These are phyloP conservation scores for Barbatosphaeria neglecta DNA, from an alignment of 495 filamentous ascomycete species.

Conservation along the genomic window DNA sequence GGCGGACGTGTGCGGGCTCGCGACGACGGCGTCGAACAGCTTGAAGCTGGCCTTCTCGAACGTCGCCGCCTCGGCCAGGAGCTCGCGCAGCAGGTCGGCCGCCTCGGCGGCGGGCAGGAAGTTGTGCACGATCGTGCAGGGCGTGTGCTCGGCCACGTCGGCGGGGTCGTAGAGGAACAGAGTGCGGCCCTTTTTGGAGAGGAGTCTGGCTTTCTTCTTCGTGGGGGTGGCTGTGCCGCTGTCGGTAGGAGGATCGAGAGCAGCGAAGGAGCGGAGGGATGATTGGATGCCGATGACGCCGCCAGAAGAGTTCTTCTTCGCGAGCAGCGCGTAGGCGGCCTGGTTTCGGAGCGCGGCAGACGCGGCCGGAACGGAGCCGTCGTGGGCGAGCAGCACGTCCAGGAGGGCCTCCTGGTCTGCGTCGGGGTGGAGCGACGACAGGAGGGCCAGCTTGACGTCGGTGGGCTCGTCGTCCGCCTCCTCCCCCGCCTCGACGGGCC, in stretches of 20 bases:
- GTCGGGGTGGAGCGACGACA: conserved; percentile 62
- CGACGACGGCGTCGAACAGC: conserved; percentile 74
- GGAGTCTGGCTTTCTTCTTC: conserved; percentile 31
- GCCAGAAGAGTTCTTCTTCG: conserved; percentile 18
- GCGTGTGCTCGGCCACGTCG: conserved; percentile 69
- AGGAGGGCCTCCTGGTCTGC: conserved; percentile 55
- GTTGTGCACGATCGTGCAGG: conserved; percentile 84
- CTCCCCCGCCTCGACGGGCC: no score
- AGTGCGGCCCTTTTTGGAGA: conserved; percentile 68
- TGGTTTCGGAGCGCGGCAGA: conserved; percentile 35
- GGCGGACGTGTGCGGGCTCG: conserved; percentile 66
- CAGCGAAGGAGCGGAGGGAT: conserved; percentile 44
- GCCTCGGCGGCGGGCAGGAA: conserved; percentile 66
- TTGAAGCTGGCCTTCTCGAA: conserved; percentile 67
- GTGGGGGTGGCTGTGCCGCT: conserved; percentile 1
- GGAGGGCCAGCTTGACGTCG: conserved; percentile 74
- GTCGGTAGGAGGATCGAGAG: conserved; percentile 19
- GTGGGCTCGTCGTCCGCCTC: conserved; percentile 66
- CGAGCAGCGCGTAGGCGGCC: no score
- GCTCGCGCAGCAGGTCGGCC: conserved; percentile 58
- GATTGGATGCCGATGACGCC: conserved; percentile 38
- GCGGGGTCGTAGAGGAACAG: conserved; percentile 69
- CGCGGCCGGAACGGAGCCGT: conserved; percentile 63
- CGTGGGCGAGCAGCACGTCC: conserved; percentile 62
- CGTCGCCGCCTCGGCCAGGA: conserved; percentile 63